phyloP scores from a whole-genome alignment of 352 stramenopile species.

The Globisporangium emineosum region DNA sequence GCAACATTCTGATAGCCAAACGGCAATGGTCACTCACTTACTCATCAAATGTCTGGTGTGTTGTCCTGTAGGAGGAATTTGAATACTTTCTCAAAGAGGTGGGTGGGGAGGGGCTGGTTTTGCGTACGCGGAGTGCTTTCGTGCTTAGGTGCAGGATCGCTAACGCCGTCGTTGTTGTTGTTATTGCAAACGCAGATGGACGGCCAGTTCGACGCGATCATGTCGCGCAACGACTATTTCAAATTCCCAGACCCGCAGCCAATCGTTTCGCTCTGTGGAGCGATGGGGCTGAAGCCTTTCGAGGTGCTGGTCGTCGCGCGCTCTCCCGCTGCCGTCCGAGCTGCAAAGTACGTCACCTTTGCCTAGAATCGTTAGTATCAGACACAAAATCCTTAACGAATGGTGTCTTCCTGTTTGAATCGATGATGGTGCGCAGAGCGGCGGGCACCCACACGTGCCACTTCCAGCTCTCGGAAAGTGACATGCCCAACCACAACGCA shows the following conservation, averaged over 20 bases:
- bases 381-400: too few relatives aligned
- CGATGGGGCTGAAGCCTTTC: constrained; percentile 42
- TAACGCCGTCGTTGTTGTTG: background rate
- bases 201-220: constrained; percentile 58
- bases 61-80: constrained; percentile 50
- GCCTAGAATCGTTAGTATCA: too few relatives aligned
- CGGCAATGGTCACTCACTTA: background rate
- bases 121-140: background rate
- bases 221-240: constrained; percentile 37
- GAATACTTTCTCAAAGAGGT: constrained; percentile 67
- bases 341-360: constrained; percentile 52
- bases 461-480: constrained; percentile 59
- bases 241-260: constrained; percentile 49
- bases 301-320: constrained; percentile 59
- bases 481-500: constrained; percentile 71
- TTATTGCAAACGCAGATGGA: constrained; percentile 40
- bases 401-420: background rate
- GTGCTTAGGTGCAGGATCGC: background rate
- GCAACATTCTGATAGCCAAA: background rate
- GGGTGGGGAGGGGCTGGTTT: background rate
- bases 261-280: constrained; percentile 45
- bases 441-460: constrained; percentile 59
- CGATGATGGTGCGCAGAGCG: constrained; percentile 23
- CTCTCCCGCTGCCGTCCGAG: constrained; percentile 48
- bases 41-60: background rate